Evolutionary conservation across 2,329 filamentous ascomycete species (phyloP).

Genomic region (Fusarium irregulare): DNA sequence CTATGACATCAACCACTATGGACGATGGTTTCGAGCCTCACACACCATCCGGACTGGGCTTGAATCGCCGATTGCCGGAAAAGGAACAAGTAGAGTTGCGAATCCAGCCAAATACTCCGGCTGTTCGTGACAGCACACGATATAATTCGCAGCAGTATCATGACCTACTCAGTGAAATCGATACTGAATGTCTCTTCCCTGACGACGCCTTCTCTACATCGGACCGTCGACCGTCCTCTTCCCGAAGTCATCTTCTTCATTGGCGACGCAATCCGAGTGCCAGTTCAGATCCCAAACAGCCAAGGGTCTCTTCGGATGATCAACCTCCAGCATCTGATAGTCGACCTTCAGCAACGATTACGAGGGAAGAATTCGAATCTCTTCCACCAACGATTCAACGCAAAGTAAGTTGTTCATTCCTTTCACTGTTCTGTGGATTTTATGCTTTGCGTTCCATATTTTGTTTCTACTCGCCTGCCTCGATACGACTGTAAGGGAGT

Average conservation of each 20-base stretch:
- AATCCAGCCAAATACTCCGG: constrained; percentile 23
- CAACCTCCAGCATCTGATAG: constrained; percentile 31
- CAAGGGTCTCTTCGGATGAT: constrained; percentile 44
- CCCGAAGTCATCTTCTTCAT: constrained; percentile 43
- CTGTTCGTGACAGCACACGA: constrained; percentile 16
- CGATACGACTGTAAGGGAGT: constrained; percentile 14
- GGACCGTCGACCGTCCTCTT: constrained; percentile 46
- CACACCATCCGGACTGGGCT: constrained; percentile 12
- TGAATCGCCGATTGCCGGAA: constrained; percentile 30
- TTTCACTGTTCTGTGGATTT: constrained; percentile 24
- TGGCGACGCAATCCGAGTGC: constrained; percentile 38
- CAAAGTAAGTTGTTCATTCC: constrained; percentile 63
- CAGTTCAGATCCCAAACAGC: constrained; percentile 32
- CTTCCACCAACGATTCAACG: constrained; percentile 66
- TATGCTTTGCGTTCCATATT: constrained; percentile 3
- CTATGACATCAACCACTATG: constrained; percentile 25
- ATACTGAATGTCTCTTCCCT: constrained; percentile 38
- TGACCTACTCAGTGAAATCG: constrained; percentile 41
- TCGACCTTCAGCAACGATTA: constrained; percentile 48
- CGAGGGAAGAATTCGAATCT: constrained; percentile 59
- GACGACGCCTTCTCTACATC: constrained; percentile 26
- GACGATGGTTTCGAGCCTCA: constrained; percentile 15
- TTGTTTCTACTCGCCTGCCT: constrained; percentile 15
- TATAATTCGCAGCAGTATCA: constrained; percentile 32
- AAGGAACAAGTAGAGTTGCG: constrained; percentile 36